Evolutionary conservation across 345 rosid species (phyloP).

Genomic region (Psidium friedrichsthalianum): DNA sequence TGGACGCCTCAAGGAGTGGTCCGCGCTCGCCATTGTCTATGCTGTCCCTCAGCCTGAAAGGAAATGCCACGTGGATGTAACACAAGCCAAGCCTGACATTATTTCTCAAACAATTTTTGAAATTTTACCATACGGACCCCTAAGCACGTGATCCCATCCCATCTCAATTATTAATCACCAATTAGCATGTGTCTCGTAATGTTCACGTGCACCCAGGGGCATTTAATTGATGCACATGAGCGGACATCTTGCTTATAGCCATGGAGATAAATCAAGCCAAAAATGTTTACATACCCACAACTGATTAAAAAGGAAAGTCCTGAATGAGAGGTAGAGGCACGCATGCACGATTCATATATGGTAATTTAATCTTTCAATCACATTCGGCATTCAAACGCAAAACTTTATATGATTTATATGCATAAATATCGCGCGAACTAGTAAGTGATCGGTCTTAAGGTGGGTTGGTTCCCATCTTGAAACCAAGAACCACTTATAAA

Average conservation of each 20-base stretch:
- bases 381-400: no score
- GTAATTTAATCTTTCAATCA: not conserved
- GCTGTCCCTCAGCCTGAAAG: not conserved
- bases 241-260: not conserved
- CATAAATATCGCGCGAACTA: no score
- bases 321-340: not conserved
- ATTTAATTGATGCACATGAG: not conserved
- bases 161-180: not conserved
- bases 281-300: not conserved
- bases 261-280: not conserved
- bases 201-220: not conserved
- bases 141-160: fast-evolving
- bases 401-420: no score
- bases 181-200: not conserved
- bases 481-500: no score
- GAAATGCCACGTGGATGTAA: not conserved
- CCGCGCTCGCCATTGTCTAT: not conserved
- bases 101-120: not conserved
- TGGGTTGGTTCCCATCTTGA: no score
- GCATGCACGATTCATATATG: not conserved
- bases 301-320: not conserved
- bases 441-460: no score
- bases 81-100: not conserved
- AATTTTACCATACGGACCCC: fast-evolving
- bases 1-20: not conserved